These are phyloP conservation scores for Metschnikowia santaceciliae DNA, from an alignment of 805 yeast species.

Conservation along the genomic window DNA sequence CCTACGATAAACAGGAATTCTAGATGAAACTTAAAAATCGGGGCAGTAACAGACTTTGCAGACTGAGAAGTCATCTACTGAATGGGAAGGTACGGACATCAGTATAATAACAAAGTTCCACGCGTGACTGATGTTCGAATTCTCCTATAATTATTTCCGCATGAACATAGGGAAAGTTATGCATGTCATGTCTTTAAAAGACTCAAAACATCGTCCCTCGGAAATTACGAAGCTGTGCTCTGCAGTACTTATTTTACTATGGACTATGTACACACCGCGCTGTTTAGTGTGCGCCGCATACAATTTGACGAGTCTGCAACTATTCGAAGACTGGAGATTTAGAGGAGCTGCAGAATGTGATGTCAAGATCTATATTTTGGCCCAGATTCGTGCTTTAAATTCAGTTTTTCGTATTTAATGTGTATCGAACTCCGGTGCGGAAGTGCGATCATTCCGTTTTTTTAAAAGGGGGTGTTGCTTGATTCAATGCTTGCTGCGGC, in stretches of 20 bases:
- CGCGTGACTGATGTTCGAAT: too few species aligned
- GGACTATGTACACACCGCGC: not conserved
- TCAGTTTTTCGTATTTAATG: not conserved
- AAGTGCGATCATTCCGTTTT: not conserved
- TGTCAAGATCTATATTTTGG: not conserved
- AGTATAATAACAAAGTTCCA: too few species aligned
- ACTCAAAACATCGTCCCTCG: not conserved
- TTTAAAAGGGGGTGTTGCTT: not conserved
- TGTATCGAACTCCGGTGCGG: not conserved
- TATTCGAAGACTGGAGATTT: not conserved
- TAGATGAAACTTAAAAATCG: too few species aligned
- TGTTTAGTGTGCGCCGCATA: not conserved
- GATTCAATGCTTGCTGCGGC: constrained; percentile 6
- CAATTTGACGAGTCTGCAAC: not conserved
- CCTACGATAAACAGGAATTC: too few species aligned
- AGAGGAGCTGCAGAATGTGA: not conserved
- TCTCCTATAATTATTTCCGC: not conserved
- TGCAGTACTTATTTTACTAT: not conserved
- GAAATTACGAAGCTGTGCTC: not conserved
- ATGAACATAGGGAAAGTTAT: not conserved
- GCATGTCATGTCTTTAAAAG: not conserved
- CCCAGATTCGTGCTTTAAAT: not conserved
- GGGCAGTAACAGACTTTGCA: too few species aligned
- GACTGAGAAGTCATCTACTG: too few species aligned
- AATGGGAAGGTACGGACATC: too few species aligned